phyloP scores from a whole-genome alignment of 2,329 filamentous ascomycete species.

The Thelonectria blattea region DNA sequence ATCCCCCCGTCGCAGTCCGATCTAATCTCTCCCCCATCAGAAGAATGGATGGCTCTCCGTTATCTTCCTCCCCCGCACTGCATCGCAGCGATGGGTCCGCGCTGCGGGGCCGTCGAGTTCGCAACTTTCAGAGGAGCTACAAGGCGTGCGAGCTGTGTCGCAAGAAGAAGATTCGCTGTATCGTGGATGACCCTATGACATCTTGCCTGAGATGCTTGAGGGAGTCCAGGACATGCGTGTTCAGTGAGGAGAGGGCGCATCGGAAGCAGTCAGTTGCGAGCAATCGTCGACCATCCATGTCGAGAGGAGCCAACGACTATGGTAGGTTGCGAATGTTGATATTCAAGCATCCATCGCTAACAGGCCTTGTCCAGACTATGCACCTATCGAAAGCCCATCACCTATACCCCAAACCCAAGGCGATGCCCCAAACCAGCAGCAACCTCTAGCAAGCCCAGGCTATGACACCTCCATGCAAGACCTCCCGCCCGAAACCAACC shows the following conservation, averaged over 20 bases:
- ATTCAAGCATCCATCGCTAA: background rate
- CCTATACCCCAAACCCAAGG: background rate
- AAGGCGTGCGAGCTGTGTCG: slow-evolving; percentile 27
- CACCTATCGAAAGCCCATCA: background rate
- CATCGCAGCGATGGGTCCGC: background rate
- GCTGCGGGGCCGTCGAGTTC: slow-evolving; percentile 14
- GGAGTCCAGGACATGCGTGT: slow-evolving; percentile 21
- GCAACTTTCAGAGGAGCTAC: slow-evolving; percentile 27
- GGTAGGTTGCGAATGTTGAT: background rate
- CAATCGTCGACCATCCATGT: background rate
- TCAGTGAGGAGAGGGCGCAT: slow-evolving; percentile 20
- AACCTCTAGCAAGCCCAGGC: background rate
- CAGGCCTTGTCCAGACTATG: background rate
- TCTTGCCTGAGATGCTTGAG: slow-evolving; percentile 24
- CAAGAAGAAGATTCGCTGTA: slow-evolving; percentile 26
- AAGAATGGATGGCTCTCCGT: background rate
- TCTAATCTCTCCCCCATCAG: background rate
- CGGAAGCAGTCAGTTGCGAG: background rate
- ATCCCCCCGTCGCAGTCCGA: background rate
- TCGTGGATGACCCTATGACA: slow-evolving; percentile 15
- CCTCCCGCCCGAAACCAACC: background rate
- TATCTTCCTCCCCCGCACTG: background rate
- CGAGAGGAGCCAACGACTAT: background rate
- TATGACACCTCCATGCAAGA: background rate
- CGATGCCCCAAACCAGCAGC: background rate